Base-by-base conservation (phyloP, 495 filamentous ascomycete species). In the Annulohypoxylon bovei region DNA sequence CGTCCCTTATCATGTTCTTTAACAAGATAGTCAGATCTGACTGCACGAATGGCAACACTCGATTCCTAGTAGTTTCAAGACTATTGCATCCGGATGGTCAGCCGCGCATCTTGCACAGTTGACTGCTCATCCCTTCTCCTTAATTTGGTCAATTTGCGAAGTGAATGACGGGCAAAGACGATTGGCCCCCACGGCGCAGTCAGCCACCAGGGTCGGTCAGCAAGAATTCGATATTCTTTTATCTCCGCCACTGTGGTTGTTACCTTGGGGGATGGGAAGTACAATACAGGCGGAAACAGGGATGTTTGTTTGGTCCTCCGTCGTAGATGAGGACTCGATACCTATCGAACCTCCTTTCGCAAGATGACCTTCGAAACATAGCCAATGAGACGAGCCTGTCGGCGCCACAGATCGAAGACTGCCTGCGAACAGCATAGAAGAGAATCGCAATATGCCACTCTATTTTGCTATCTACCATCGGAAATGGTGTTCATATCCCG, bases 1-100 rank as follows among this genome's bases (percentile, higher is more conserved):
- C 69, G 69, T 72, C 69, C 69, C 69, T 67, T 72, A 72, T 67
- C 69, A 67, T 52, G 63, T 67, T 71, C 52, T 63, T 68, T 54
- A 50, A 11, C 62, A 63, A 63, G 53, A 64, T 60, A 67, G 52
- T 72, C 59, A 72, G 68, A 71, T 65, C 62, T 62, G 40, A 50
- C 55, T 71, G 62, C 62, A 59, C 63, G 33, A 30, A 63, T 71
- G 63, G 63, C 68, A 71, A 63, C 62, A 62, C 62, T 28, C 47
- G 53, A 67, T 72, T 64, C 64, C 64, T 52, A 14, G 27, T 16
- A 46, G 57, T 60, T 72, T 53, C 52, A 71, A 54, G 59, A 46
- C 44, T 56, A 64, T 63, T 23, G 47, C 64, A 28, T 25, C 25
- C 25, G 39, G 53, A 68, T 72, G 69, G 59, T 72, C 69, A 72